Evolutionary conservation across 2,329 filamentous ascomycete species (phyloP).

Genomic region (Fusarium euwallaceae): DNA sequence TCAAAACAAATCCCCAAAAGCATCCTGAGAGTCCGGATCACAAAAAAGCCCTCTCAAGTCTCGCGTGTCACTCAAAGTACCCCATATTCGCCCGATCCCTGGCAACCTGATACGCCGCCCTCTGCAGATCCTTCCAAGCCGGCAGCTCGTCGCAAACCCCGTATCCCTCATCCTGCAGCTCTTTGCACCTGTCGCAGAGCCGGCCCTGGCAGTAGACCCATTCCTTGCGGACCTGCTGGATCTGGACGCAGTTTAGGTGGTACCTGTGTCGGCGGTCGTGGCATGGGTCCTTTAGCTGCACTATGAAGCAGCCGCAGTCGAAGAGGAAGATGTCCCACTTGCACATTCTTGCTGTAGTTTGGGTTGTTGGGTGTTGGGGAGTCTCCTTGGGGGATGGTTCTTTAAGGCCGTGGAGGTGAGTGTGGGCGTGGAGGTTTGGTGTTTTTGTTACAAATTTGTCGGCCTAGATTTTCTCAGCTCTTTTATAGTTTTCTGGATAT

Average conservation of each 20-base stretch:
- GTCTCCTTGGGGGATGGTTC: neutral
- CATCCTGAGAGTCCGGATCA: neutral
- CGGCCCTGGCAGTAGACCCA: slow-evolving; percentile 27
- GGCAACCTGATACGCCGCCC: slow-evolving; percentile 20
- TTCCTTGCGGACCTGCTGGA: slow-evolving; percentile 27
- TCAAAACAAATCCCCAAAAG: neutral
- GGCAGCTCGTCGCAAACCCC: neutral
- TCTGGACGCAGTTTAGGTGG: slow-evolving; percentile 19
- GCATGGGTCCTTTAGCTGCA: slow-evolving; percentile 27
- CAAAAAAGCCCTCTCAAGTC: neutral
- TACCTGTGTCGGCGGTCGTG: slow-evolving; percentile 22
- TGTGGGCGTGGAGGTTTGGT: neutral
- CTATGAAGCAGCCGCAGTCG: slow-evolving; percentile 20
- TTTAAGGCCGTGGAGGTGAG: neutral
- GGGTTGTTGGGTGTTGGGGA: neutral
- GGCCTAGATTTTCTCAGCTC: neutral
- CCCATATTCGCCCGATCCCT: slow-evolving; percentile 15
- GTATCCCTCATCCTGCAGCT: neutral
- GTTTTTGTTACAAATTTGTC: neutral
- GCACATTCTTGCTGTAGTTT: slow-evolving; percentile 22
- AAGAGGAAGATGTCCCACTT: slow-evolving; percentile 33
- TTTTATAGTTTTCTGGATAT: neutral
- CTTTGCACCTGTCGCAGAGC: slow-evolving; percentile 12
- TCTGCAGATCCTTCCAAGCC: slow-evolving; percentile 23
- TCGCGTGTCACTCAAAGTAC: neutral